phyloP scores from a whole-genome alignment of 768 basidiomycete genomes.

The Hypholoma sublateritium region DNA sequence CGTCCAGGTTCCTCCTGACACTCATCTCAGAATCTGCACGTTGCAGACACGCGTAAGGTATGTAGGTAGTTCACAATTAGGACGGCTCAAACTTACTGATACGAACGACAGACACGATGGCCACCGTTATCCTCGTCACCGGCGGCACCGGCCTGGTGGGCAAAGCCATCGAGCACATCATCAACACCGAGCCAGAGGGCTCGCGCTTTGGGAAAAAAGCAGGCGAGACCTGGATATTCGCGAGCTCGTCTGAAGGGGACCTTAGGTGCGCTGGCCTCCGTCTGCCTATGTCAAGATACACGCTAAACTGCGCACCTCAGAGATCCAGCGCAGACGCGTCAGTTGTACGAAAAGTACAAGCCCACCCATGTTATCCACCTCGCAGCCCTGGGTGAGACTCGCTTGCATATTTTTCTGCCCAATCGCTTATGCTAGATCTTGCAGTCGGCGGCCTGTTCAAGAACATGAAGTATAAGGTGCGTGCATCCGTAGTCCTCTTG shows the following conservation, averaged over 20 bases:
- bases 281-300: background rate
- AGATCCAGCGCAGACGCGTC: constrained; percentile 64
- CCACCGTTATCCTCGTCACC: constrained; percentile 71
- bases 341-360: constrained; percentile 86
- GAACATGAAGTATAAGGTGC: constrained; percentile 92
- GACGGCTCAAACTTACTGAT: too few species aligned
- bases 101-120: constrained; percentile 22
- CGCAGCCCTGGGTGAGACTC: constrained; percentile 78
- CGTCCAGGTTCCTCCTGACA: background rate
- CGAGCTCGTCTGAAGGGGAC: constrained; percentile 78
- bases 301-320: constrained; percentile 35
- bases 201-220: constrained; percentile 75
- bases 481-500: constrained; percentile 7
- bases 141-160: constrained; percentile 88
- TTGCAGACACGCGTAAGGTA: background rate
- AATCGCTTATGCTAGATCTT: constrained; percentile 6
- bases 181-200: constrained; percentile 75
- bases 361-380: constrained; percentile 97
- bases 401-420: background rate
- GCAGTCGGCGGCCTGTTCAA: constrained; percentile 92
- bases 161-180: constrained; percentile 75
- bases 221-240: constrained; percentile 88
- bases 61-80: background rate
- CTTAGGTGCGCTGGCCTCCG: constrained; percentile 52
- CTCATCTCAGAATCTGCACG: background rate